Conservation (phyloP, 257 asterid genomes). For the Penstemon davidsonii region DNA sequence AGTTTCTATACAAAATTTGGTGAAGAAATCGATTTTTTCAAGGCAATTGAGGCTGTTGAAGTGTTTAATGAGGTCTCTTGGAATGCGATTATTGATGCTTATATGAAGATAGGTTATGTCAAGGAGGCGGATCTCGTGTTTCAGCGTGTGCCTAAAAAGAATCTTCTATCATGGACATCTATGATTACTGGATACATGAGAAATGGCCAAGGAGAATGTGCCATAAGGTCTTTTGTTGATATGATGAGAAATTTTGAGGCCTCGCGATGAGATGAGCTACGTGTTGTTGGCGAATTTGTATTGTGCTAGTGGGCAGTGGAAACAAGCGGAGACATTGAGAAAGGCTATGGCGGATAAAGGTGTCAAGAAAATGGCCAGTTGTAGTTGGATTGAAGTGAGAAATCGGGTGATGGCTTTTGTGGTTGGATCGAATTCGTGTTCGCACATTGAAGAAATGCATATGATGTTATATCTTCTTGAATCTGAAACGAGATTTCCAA, state of each 20-base stretch:
- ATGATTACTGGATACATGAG: constrained; percentile 60
- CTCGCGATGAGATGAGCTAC: constrained; percentile 68
- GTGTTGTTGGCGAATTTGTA: constrained; percentile 67
- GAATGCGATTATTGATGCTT: constrained; percentile 67
- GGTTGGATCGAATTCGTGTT: constrained; percentile 46
- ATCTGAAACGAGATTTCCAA: constrained; percentile 52
- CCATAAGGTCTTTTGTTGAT: constrained; percentile 42
- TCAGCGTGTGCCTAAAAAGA: constrained; percentile 42
- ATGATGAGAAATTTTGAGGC: constrained; percentile 43
- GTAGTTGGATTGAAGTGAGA: constrained; percentile 73
- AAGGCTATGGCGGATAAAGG: constrained; percentile 52
- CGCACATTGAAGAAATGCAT: constrained; percentile 36
- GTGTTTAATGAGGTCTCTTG: constrained; percentile 50
- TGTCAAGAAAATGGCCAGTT: constrained; percentile 58
- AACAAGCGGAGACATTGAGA: constrained; percentile 56
- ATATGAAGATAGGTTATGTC: constrained; percentile 60
- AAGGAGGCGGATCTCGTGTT: constrained; percentile 47
- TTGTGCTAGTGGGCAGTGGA: constrained; percentile 77
- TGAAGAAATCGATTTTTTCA: constrained; percentile 46
- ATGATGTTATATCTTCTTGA: constrained; percentile 39
- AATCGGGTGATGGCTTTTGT: constrained; percentile 46
- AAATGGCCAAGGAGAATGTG: constrained; percentile 53
- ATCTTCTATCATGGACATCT: constrained; percentile 70
- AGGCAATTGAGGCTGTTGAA: constrained; percentile 38
- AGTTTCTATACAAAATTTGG: constrained; percentile 51